Evolutionary conservation across 148 eudicot genomes (phyloP).

Genomic region (Hydrangea macrophylla): DNA sequence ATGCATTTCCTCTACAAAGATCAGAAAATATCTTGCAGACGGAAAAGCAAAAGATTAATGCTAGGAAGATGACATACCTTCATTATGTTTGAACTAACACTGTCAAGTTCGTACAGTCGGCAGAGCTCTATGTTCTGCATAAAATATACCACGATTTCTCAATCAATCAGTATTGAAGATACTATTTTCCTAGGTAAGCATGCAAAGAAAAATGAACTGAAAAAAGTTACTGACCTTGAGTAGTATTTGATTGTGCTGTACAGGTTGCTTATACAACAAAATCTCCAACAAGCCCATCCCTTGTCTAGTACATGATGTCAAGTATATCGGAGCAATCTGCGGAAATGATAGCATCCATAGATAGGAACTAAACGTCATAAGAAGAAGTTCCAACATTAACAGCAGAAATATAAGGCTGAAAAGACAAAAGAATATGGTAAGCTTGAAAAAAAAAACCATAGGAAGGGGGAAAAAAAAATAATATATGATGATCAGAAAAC

Average conservation of each 20-base stretch:
- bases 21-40: background rate
- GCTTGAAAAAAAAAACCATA: background rate
- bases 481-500: too few species aligned
- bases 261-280: slow-evolving; percentile 78
- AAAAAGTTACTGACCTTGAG: slow-evolving; percentile 50
- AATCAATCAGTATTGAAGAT: slow-evolving; percentile 4
- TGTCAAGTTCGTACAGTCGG: slow-evolving; percentile 79
- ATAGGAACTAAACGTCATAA: background rate
- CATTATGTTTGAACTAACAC: slow-evolving; percentile 67
- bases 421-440: background rate
- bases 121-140: slow-evolving; percentile 86
- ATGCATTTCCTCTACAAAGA: background rate
- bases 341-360: slow-evolving; percentile 9
- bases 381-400: background rate
- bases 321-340: slow-evolving; percentile 92
- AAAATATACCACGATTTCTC: slow-evolving; percentile 19
- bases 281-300: slow-evolving; percentile 86
- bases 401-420: background rate
- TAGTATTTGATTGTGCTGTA: slow-evolving; percentile 62
- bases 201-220: slow-evolving; percentile 7
- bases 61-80: slow-evolving; percentile 49
- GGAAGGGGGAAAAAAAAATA: background rate
- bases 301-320: slow-evolving; percentile 76
- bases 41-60: background rate
- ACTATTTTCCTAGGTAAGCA: slow-evolving; percentile 3